phyloP scores from a whole-genome alignment of 257 asterid genomes.

The Ilex asprella region DNA sequence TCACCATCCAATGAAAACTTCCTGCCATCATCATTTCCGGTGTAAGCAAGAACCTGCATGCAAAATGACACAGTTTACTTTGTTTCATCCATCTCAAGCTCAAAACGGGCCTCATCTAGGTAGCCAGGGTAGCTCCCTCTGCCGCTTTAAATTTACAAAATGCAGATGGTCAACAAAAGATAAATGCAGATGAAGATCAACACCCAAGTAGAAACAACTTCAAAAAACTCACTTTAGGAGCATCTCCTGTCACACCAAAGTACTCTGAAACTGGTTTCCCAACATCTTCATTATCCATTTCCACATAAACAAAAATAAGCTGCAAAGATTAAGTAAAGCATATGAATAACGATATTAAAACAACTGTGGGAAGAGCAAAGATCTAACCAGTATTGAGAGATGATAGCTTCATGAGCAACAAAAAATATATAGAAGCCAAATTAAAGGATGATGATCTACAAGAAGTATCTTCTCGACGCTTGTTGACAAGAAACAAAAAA shows the following conservation, averaged over 20 bases:
- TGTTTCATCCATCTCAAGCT: constrained; percentile 5
- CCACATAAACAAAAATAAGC: constrained; percentile 56
- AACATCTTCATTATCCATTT: constrained; percentile 66
- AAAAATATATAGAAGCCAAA: too few species aligned
- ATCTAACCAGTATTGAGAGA: too few species aligned
- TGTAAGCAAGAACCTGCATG: constrained; percentile 76
- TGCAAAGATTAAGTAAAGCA: neutral
- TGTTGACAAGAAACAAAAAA: too few species aligned
- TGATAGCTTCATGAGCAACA: too few species aligned
- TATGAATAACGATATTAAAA: neutral
- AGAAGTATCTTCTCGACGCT: neutral
- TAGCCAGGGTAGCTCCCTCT: too few species aligned
- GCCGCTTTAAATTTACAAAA: too few species aligned
- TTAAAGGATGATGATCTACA: too few species aligned
- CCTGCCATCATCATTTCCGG: constrained; percentile 87
- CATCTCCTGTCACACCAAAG: constrained; percentile 70
- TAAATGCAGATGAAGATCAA: too few species aligned
- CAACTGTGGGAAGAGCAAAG: too few species aligned
- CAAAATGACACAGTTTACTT: neutral
- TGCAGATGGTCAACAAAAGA: too few species aligned
- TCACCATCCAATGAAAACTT: constrained; percentile 77
- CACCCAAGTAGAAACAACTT: neutral
- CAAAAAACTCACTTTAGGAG: neutral
- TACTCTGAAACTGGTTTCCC: constrained; percentile 89
- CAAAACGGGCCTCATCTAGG: neutral